These are phyloP conservation scores for Exobasidium cylindrosporum DNA, from an alignment of 1,284 basidiomycete species.

Conservation along the genomic window DNA sequence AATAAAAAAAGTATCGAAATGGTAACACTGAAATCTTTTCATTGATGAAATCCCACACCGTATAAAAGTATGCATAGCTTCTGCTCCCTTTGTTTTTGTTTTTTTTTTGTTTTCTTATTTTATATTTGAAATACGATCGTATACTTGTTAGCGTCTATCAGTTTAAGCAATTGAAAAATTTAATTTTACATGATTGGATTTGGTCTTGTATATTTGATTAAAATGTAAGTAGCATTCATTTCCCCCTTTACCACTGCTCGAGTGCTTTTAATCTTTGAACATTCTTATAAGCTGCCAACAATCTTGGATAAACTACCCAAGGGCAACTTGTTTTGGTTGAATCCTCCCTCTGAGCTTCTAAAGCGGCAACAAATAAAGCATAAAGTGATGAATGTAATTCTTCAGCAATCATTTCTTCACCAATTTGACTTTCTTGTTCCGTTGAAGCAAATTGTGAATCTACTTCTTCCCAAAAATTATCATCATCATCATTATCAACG, in stretches of 20 bases:
- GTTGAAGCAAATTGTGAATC: neutral
- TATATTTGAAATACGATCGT: no score
- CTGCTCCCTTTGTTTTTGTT: no score
- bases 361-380: neutral
- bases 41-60: no score
- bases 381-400: neutral
- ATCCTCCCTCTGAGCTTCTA: neutral
- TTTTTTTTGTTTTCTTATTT: no score
- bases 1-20: no score
- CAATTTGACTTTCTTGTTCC: neutral
- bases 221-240: no score
- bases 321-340: neutral
- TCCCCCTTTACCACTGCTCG: no score
- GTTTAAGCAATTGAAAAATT: slow-evolving; percentile 24
- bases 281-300: neutral
- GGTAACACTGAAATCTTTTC: no score
- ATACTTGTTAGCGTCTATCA: no score
- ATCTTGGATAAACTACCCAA: neutral
- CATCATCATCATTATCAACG: slow-evolving; percentile 2
- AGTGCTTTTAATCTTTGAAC: neutral
- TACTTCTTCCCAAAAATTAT: neutral
- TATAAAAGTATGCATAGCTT: no score
- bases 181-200: slow-evolving; percentile 65
- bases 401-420: neutral
- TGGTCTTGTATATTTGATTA: slow-evolving; percentile 59